Evolutionary conservation across 1,284 basidiomycete species (phyloP), one percentile per base, ranked within the genome.

Genomic region (Psilocybe mexicana): DNA sequence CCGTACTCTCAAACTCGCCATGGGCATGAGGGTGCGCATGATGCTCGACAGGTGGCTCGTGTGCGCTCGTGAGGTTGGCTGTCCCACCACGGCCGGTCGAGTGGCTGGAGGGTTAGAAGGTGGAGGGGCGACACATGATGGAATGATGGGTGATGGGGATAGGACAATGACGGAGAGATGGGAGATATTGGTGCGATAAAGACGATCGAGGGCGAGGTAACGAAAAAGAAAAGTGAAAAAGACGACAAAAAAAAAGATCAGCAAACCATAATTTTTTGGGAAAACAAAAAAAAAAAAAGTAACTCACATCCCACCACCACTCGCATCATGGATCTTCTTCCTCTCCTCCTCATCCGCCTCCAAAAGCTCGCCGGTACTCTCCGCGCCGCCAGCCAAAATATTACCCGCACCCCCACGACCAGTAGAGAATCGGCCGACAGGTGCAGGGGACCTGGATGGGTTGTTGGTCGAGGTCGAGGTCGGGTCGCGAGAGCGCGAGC

Each of bases 371-470:
- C 71, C 2, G 61, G 62, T 3, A 64, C 42, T 18, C 18, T 18
- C 18, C 2, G 60, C 66, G 11, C 74, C 70, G 2, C 75, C 72
- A 0, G 65, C 43, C 2, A 71, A 66, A 38, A 90, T 78, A 65
- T 92, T 92, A 1, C 89, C 89, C 0, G 72, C 78, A 4, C 90
- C 89, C 23, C 90, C 90, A 11, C 90, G 78, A 2, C 88, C 88
- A 6, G 78, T 80, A n/a, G 82, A 83, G 80, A 36, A 75, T 55
- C 30, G 35, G 5, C 38, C 50, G 7, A n/a, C 25, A 6, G 44
- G 44, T 7, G 44, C 44, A 10, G 53, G n/a, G 64, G 69, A n/a
- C 62, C 68, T 38, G 73, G 69, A 44, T 44, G 7, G 11, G 43
- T 44, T 10, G 43, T 11, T 44, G 18, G 60, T 50, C 7, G 12